A percentile compares a stretch with the other conserved stretches of the same genome.
These are phyloP conservation scores for Cladosporium sp. DNA, from an alignment of 2,329 filamentous ascomycete genomes.

Conservation along the genomic window DNA sequence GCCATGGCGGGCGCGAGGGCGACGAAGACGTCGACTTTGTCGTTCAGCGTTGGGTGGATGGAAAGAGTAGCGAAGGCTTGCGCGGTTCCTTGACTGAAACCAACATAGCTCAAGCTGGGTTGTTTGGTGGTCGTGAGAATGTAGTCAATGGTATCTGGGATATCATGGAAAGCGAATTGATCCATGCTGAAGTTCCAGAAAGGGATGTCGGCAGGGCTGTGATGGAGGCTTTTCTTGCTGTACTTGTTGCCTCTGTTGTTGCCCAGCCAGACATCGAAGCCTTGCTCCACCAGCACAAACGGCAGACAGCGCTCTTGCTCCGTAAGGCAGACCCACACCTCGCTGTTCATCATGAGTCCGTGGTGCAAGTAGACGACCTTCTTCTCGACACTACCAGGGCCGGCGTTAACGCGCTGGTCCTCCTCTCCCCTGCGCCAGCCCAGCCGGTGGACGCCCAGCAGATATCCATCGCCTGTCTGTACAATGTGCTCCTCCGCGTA, in stretches of 20 bases:
- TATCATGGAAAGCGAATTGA: conserved; percentile 96
- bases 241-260: conserved; percentile 99
- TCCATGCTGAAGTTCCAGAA: conserved; percentile 99
- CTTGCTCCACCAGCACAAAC: conserved; percentile 81
- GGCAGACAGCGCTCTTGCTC: conserved; percentile 81
- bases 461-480: conserved; percentile 88
- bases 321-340: conserved; percentile 94
- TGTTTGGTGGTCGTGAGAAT: conserved; percentile 80
- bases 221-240: conserved; percentile 84
- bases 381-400: conserved; percentile 65
- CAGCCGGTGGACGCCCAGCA: conserved; percentile 84
- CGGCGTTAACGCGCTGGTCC: conserved; percentile 70
- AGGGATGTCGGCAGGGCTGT: conserved; percentile 66
- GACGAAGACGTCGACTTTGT: conserved; percentile 93
- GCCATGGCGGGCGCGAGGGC: conserved; percentile 96
- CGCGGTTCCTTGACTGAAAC: conserved; percentile 94
- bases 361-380: conserved; percentile 93
- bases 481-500: conserved; percentile 94
- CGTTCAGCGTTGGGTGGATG: conserved; percentile 87
- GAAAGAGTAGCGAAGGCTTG: conserved; percentile 93
- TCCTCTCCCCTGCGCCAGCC: conserved; percentile 81
- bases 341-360: conserved; percentile 96
- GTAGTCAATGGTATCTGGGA: conserved; percentile 90
- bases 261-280: conserved; percentile 96
- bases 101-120: conserved; percentile 86